A percentile compares a stretch with the other conserved stretches of the same genome.
Evolutionary conservation across 202 grass and related monocot species (phyloP).

Genomic region (Eragrostis tef): DNA sequence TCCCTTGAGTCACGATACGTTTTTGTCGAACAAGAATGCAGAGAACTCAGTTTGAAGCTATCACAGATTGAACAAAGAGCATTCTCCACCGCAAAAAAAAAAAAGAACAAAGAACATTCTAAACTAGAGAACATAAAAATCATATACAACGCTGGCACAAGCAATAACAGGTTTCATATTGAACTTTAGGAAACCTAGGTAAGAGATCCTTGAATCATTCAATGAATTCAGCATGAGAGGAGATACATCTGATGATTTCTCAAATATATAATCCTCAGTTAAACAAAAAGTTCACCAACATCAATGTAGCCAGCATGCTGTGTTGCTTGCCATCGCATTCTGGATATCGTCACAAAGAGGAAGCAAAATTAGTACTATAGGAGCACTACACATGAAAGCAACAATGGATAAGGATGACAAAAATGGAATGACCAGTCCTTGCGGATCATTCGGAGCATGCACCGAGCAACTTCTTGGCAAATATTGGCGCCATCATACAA

Average conservation of each 20-base stretch:
- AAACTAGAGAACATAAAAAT: too few relatives aligned
- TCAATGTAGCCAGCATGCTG: not conserved
- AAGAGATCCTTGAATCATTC: not conserved
- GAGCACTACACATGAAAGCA: constrained; percentile 37
- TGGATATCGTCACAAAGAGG: not conserved
- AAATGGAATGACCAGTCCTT: constrained; percentile 41
- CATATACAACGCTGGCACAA: not conserved
- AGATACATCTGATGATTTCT: not conserved
- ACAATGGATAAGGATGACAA: constrained; percentile 51
- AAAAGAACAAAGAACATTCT: too few relatives aligned
- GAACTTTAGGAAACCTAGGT: not conserved
- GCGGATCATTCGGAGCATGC: constrained; percentile 33
- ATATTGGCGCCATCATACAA: not conserved
- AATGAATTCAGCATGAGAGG: not conserved
- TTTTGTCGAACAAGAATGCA: too few relatives aligned
- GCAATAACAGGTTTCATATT: not conserved
- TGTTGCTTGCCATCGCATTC: constrained; percentile 10
- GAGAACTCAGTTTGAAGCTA: too few relatives aligned
- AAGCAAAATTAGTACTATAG: constrained; percentile 15
- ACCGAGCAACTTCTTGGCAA: constrained; percentile 43
- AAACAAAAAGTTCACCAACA: not conserved
- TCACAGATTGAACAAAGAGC: not conserved
- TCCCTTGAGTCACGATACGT: too few relatives aligned
- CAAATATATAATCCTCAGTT: constrained; percentile 2
- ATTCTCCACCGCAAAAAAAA: too few relatives aligned